Evolutionary conservation across 441 rosid genomes (phyloP).

Genomic region (Rhodomyrtus psidioides): DNA sequence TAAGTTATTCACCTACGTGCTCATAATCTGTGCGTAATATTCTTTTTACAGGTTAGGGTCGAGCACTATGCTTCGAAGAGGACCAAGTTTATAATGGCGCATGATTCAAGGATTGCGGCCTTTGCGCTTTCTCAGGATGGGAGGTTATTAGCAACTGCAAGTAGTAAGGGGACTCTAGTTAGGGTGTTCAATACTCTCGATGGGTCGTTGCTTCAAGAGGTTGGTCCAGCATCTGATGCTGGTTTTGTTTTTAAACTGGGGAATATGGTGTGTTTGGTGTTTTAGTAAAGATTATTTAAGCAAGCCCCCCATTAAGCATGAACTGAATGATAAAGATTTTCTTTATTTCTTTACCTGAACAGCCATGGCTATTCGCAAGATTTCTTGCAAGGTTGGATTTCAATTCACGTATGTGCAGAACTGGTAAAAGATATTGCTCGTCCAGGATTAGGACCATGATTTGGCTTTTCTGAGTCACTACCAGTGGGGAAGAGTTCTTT

Average conservation of each 20-base stretch:
- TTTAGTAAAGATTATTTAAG: neutral
- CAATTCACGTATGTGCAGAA: neutral
- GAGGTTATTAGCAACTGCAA: slow-evolving; percentile 40
- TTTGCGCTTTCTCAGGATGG: slow-evolving; percentile 37
- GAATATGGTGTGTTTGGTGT: neutral
- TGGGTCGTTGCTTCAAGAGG: slow-evolving; percentile 46
- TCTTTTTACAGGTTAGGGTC: slow-evolving; percentile 19
- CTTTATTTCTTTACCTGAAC: neutral
- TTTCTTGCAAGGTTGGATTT: neutral
- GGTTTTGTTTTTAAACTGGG: neutral
- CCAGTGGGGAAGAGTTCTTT: neutral
- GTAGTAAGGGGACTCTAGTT: slow-evolving; percentile 43
- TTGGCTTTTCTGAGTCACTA: neutral
- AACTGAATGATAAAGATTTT: neutral
- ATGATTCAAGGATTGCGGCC: slow-evolving; percentile 33
- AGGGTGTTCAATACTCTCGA: slow-evolving; percentile 39
- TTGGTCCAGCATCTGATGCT: neutral
- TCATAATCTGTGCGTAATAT: neutral
- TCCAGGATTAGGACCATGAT: neutral
- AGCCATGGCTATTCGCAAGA: neutral
- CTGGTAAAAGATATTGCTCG: neutral
- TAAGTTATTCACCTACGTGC: neutral
- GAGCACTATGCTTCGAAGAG: slow-evolving; percentile 31
- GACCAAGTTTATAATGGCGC: slow-evolving; percentile 30
- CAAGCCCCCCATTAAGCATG: neutral